Evolutionary conservation across 108 stramenopile species (phyloP), one percentile per base, ranked within the genome.

Genomic region (Epipyxis sp.): DNA sequence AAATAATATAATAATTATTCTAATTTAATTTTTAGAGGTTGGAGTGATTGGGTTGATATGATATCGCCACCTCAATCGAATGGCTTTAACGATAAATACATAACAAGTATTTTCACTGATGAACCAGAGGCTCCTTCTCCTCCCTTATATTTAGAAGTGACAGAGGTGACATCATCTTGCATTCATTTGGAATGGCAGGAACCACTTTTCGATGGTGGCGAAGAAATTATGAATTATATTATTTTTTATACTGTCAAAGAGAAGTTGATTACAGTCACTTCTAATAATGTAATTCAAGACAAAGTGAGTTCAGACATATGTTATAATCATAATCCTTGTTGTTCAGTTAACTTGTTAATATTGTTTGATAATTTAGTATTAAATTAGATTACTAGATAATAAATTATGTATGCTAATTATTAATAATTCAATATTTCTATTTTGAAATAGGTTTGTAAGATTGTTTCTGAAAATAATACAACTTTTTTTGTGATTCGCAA

Each of bases 171-270:
- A 39, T 74, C 71, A 34, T 54, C 71, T 27, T 74, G 71, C 34
- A 6, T 74, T 74, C 34, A 74, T 25, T 57, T 74, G 20, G 16
- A 13, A 34, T 74, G 71, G 71, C 25, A 34, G 6, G 41, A 37
- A 27, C 71, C 71, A 27, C 43, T 35, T 37, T 74, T 35, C 34
- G 71, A 74, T 57, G 71, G 71, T 42, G 71, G 71, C 3, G 6
- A 43, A 54, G n/a, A 13, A n/a, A 74, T 74, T 32, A 32, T 57
- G 40, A 30, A 74, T 27, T 74, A 74, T 37, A 27, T 42, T 32
- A 37, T 74, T 37, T 6, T 43, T 32, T 74, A 74, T 37, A 57
- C 50, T 37, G 34, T 74, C 20, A 42, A 43, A 27, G 13, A 74
- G 3, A 34, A 27, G 50, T 10, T 54, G 6, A 42, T 74, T 34